Evolutionary conservation across 2,329 filamentous ascomycete genomes (phyloP), one percentile per base, ranked within the genome.

Genomic region (Salinomyces thailandicus): DNA sequence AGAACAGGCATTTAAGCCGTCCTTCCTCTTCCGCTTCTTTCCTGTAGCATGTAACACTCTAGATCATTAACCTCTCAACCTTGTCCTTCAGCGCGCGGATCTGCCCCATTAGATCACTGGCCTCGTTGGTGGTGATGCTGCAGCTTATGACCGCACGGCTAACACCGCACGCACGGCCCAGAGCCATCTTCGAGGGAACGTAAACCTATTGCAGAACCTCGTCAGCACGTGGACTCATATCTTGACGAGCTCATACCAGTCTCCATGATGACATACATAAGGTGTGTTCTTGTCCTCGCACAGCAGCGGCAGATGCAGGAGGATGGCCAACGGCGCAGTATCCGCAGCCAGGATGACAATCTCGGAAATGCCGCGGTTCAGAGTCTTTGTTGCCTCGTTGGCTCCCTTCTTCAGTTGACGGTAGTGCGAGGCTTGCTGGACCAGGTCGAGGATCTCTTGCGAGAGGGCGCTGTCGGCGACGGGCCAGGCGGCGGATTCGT

Each of bases 11-110:
- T n/a, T n/a, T n/a, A n/a, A n/a, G n/a, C n/a, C n/a, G n/a, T n/a
- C n/a, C n/a, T n/a, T n/a, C n/a, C n/a, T n/a, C n/a, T n/a, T n/a
- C n/a, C n/a, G n/a, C n/a, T n/a, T n/a, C n/a, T n/a, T n/a, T n/a
- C n/a, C 22, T 26, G 2, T n/a, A 26, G 22, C 22, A n/a, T 2
- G 9, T 26, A 30, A 14, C 27, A 8, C 11, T 35, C 46, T 66
- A 95, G 68, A 95, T 94, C 71, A 89, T 86, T 51, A 95, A 74
- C 54, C 87, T 77, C 74, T 96, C 89, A 38, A 96, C 84, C 77
- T 94, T 93, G 66, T 93, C 84, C 72, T 89, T 93, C 57, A 95
- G 72, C 48, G 79, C 73, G 53, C 82, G 75, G 63, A 96, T 95
- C 72, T 93, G 85, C 56, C 76, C 75, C 63, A 80, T 83, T 42